phyloP scores from a whole-genome alignment of 345 rosid species.

The Populus euphratica region DNA sequence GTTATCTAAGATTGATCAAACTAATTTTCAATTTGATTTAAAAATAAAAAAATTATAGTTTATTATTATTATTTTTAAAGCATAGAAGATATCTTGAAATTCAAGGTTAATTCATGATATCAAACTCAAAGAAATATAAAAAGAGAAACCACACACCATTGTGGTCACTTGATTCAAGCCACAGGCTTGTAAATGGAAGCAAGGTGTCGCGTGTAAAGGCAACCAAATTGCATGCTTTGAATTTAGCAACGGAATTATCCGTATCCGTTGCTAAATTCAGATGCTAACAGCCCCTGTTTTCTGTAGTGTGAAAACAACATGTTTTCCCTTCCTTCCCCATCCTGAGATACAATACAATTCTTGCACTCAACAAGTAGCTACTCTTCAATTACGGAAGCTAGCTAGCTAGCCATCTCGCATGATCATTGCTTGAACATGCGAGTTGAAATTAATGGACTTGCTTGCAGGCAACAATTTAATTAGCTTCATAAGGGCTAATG shows the following conservation, averaged over 20 bases:
- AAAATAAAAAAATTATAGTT: too few species aligned
- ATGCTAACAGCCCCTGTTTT: too few species aligned
- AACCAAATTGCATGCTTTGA: background rate
- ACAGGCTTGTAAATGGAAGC: background rate
- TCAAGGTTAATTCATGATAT: too few species aligned
- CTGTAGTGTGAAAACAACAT: background rate
- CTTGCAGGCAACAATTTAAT: background rate
- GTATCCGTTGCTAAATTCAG: too few species aligned
- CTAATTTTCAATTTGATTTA: too few species aligned
- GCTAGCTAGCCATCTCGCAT: background rate
- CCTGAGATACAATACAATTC: background rate
- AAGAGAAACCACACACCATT: background rate
- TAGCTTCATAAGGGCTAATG: background rate
- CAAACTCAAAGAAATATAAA: background rate
- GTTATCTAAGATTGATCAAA: too few species aligned
- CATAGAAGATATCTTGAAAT: too few species aligned
- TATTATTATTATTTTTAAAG: too few species aligned
- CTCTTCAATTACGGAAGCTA: background rate
- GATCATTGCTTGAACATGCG: background rate
- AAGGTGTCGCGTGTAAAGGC: conserved; percentile 9
- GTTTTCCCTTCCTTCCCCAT: background rate
- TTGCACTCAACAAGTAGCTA: conserved; percentile 8
- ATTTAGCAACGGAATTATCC: too few species aligned
- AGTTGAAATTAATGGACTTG: background rate
- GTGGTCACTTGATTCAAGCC: background rate